Evolutionary conservation across 768 basidiomycete species (phyloP).

Genomic region (Leccinum ochraceum): DNA sequence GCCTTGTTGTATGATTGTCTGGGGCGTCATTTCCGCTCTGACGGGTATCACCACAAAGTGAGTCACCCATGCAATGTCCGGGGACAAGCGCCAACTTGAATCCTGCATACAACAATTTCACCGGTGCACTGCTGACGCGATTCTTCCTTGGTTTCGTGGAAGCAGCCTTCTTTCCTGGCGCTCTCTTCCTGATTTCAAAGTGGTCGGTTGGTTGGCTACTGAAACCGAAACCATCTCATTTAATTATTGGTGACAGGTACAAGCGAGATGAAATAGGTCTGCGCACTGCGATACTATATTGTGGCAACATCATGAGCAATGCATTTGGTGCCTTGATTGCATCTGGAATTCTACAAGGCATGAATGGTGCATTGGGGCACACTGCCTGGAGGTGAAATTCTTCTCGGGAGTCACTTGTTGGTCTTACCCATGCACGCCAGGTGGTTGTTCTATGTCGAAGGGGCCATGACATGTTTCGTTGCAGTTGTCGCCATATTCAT

Average conservation of each 20-base stretch:
- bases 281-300: constrained; percentile 47
- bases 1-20: constrained; percentile 65
- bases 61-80: background rate
- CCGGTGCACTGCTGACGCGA: constrained; percentile 43
- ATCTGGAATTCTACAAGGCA: constrained; percentile 45
- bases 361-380: constrained; percentile 50
- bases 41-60: constrained; percentile 41
- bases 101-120: constrained; percentile 34
- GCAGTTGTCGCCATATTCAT: constrained; percentile 47
- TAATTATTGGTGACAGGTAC: constrained; percentile 38
- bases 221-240: constrained; percentile 30
- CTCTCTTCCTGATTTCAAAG: constrained; percentile 40
- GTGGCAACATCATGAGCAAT: constrained; percentile 53
- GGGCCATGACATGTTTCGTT: constrained; percentile 44
- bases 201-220: constrained; percentile 32
- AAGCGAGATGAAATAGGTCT: constrained; percentile 45
- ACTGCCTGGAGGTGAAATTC: constrained; percentile 50
- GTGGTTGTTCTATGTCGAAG: constrained; percentile 53
- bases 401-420: constrained; percentile 8
- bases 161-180: constrained; percentile 47
- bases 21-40: constrained; percentile 61
- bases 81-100: background rate
- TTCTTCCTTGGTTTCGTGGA: constrained; percentile 59
- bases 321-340: constrained; percentile 56
- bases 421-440: constrained; percentile 26